Base-by-base conservation (phyloP, 495 filamentous ascomycete genomes). In the Trichoderma parareesei region DNA sequence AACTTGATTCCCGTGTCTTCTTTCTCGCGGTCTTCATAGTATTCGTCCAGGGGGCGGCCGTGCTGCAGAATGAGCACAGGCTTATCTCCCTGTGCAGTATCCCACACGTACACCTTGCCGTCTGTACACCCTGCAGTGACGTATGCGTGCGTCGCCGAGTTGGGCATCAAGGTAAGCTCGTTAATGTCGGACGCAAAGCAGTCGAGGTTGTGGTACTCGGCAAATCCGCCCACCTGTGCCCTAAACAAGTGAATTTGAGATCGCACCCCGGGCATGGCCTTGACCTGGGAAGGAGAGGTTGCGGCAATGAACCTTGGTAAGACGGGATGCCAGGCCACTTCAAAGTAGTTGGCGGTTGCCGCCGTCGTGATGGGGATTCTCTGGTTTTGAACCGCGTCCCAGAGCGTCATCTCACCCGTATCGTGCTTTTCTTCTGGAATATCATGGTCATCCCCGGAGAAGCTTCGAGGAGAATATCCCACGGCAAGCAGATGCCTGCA, bases 121-220 rank as follows among this genome's bases (percentile, higher is more conserved):
- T 93, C 85, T 0, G 94, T 98, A 69, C 91, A 94, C 11, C 90
- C 89, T 4, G 90, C 90, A 2, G 91, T 89, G 38, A 97, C 71
- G 66, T 92, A 88, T 37, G 73, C 75, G 65, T 70, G 77, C n/a
- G 71, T 65, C 46, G 64, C 67, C 64, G 76, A 74, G n/a, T 78
- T 82, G 6, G 78, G 78, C 83, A 80, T 80, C 20, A 87, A 77
- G 0, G 87, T 85, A 5, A 97, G 79, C 68, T 92, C 90, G 68
- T 97, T 97, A 69, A 98, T 91, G 72, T 98, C 94, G 0, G 83
- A 67, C 0, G 94, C 93, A 18, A 83, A 77, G 69, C 91, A 97
- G 65, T 95, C 88, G 1, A 87, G 70, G 2, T 75, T 74, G 60
- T 78, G 74, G 35, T 79, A 65, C 10, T 74, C 71, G 42, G 65